Conservation (phyloP, 192 early-diverging fungal species). For the Coemansia sp. region DNA sequence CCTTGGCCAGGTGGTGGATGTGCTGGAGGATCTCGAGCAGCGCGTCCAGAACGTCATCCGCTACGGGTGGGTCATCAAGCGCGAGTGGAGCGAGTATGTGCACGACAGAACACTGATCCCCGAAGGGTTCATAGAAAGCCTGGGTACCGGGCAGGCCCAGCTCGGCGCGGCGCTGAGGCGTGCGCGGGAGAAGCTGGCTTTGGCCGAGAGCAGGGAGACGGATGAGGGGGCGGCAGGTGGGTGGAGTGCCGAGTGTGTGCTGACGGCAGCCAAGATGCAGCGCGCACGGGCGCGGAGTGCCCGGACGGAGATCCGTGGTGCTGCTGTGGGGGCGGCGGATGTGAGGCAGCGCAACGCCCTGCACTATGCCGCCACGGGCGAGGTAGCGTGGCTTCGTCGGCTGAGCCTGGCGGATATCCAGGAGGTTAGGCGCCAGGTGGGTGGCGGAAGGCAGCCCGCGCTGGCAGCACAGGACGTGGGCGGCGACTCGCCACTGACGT, state of each 20-base stretch:
- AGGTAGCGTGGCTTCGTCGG: slow-evolving; percentile 34
- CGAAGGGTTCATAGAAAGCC: slow-evolving; percentile 14
- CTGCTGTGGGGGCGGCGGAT: too few species aligned
- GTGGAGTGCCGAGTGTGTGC: slow-evolving; percentile 38
- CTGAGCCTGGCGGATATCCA: slow-evolving; percentile 23
- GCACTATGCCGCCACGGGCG: slow-evolving; percentile 34
- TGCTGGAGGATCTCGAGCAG: slow-evolving; percentile 31
- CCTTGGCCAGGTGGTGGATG: slow-evolving; percentile 19
- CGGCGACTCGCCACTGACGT: slow-evolving; percentile 41
- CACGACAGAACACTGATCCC: slow-evolving; percentile 16
- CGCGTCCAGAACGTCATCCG: slow-evolving; percentile 38
- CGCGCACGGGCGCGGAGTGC: slow-evolving; percentile 4
- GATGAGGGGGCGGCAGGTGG: slow-evolving; percentile 2
- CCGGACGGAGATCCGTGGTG: too few species aligned
- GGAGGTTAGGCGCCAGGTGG: slow-evolving; percentile 13
- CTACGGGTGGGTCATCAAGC: slow-evolving; percentile 40
- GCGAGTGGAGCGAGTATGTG: slow-evolving; percentile 38
- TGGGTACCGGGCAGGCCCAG: slow-evolving; percentile 27
- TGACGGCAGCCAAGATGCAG: slow-evolving; percentile 30
- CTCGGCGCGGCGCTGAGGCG: slow-evolving; percentile 25
- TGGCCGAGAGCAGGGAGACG: neutral
- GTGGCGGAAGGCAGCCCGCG: slow-evolving; percentile 7
- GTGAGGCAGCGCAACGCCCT: slow-evolving; percentile 35
- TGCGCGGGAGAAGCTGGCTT: slow-evolving; percentile 5
- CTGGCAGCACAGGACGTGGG: slow-evolving; percentile 20